phyloP scores from a whole-genome alignment of 2,329 filamentous ascomycete genomes.

The Fusarium fujikuroi region DNA sequence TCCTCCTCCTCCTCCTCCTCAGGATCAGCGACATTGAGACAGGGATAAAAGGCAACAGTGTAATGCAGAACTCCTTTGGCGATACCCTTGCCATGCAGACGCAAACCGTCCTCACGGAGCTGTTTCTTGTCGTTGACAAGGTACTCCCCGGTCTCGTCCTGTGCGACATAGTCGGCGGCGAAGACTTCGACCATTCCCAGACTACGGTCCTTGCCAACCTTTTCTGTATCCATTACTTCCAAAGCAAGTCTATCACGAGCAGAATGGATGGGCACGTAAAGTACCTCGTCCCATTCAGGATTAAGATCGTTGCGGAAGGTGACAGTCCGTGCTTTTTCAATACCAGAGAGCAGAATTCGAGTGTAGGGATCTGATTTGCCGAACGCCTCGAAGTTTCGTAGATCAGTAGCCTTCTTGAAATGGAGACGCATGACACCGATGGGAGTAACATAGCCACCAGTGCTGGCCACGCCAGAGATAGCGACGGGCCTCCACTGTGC shows the following conservation, averaged over 20 bases:
- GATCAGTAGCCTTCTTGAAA: constrained; percentile 82
- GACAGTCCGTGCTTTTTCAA: constrained; percentile 91
- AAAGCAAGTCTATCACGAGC: constrained; percentile 83
- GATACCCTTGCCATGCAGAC: constrained; percentile 76
- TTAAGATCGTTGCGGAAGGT: constrained; percentile 97
- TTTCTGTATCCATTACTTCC: constrained; percentile 98
- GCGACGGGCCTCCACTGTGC: constrained; percentile 96
- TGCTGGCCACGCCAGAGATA: constrained; percentile 81
- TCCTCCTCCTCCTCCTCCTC: constrained; percentile 85
- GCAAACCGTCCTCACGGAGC: constrained; percentile 72
- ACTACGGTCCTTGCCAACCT: constrained; percentile 87
- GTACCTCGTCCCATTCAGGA: constrained; percentile 93
- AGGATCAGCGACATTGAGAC: constrained; percentile 86
- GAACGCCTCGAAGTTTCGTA: constrained; percentile 93
- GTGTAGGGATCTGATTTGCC: constrained; percentile 98
- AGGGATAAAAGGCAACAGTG: constrained; percentile 89
- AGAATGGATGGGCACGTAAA: constrained; percentile 92
- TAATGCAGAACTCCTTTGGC: constrained; percentile 85
- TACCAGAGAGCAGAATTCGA: constrained; percentile 86
- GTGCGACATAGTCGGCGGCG: constrained; percentile 80
- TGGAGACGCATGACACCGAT: constrained; percentile 96
- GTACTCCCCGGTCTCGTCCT: constrained; percentile 85
- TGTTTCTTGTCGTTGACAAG: constrained; percentile 80
- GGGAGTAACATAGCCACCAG: constrained; percentile 90
- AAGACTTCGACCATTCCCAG: constrained; percentile 83